Conservation (phyloP, 495 filamentous ascomycete genomes). For the Aspergillus nidulans region DNA sequence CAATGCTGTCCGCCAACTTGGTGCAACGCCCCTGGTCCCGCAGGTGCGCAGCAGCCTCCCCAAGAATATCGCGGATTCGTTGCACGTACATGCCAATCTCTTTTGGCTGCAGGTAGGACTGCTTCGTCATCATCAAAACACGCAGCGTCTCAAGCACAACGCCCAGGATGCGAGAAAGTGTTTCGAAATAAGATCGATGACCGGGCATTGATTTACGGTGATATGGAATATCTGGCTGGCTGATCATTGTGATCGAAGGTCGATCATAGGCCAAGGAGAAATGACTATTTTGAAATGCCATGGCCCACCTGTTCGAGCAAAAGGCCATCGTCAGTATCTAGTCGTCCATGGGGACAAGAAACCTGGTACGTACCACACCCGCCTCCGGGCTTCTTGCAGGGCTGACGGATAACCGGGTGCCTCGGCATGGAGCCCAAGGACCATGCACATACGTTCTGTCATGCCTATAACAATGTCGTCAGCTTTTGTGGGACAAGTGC, state of each 20-base stretch:
- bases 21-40: slow-evolving; percentile 44
- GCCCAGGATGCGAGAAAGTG: slow-evolving; percentile 50
- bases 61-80: slow-evolving; percentile 46
- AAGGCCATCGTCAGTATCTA: background rate
- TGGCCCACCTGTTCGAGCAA: slow-evolving; percentile 43
- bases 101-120: slow-evolving; percentile 35
- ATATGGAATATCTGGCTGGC: slow-evolving; percentile 47
- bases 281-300: slow-evolving; percentile 59
- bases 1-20: slow-evolving; percentile 48
- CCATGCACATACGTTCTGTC: slow-evolving; percentile 56
- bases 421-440: slow-evolving; percentile 53
- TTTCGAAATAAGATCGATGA: slow-evolving; percentile 49
- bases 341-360: background rate
- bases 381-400: slow-evolving; percentile 33
- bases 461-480: slow-evolving; percentile 36
- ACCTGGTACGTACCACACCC: slow-evolving; percentile 35
- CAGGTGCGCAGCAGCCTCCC: slow-evolving; percentile 49
- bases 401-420: slow-evolving; percentile 40
- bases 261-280: slow-evolving; percentile 59
- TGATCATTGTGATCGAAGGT: slow-evolving; percentile 50
- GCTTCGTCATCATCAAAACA: slow-evolving; percentile 40
- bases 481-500: background rate
- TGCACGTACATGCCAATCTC: slow-evolving; percentile 50
- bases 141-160: slow-evolving; percentile 53
- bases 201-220: slow-evolving; percentile 45